Evolutionary conservation across 1,284 basidiomycete genomes (phyloP).

Genomic region (Phellinidium pouzarii): DNA sequence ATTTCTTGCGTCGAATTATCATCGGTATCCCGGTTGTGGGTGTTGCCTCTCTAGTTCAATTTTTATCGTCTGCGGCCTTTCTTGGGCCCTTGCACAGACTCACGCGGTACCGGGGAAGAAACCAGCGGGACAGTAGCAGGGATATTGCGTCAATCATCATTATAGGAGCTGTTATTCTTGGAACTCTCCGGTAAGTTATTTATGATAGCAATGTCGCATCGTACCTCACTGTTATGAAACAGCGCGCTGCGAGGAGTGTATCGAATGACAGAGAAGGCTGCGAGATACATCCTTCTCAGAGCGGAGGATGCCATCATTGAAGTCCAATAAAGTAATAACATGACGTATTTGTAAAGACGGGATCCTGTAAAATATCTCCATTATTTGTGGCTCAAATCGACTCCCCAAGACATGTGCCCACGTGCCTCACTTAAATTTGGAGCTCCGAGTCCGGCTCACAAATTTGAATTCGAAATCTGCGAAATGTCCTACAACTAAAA

Average conservation of each 20-base stretch:
- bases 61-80: conserved; percentile 55
- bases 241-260: conserved; percentile 71
- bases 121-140: conserved; percentile 44
- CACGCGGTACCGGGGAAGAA: conserved; percentile 51
- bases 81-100: conserved; percentile 61
- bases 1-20: conserved; percentile 59
- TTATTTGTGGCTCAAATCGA: too few species aligned
- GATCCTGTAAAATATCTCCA: background rate
- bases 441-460: too few species aligned
- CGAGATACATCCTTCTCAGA: conserved; percentile 55
- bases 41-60: conserved; percentile 66
- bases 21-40: conserved; percentile 72
- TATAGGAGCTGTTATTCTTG: conserved; percentile 53
- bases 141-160: conserved; percentile 63
- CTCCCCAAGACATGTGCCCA: too few species aligned
- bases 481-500: too few species aligned
- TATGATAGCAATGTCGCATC: conserved; percentile 5
- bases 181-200: conserved; percentile 49
- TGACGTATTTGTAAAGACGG: too few species aligned
- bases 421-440: too few species aligned
- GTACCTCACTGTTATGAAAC: conserved; percentile 10
- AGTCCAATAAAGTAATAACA: conserved; percentile 35
- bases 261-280: conserved; percentile 48
- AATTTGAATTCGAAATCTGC: too few species aligned
- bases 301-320: conserved; percentile 77